Evolutionary conservation across 106 monocot species (phyloP), one percentile per base, ranked within the genome.

Genomic region (Apostasia ramifera): DNA sequence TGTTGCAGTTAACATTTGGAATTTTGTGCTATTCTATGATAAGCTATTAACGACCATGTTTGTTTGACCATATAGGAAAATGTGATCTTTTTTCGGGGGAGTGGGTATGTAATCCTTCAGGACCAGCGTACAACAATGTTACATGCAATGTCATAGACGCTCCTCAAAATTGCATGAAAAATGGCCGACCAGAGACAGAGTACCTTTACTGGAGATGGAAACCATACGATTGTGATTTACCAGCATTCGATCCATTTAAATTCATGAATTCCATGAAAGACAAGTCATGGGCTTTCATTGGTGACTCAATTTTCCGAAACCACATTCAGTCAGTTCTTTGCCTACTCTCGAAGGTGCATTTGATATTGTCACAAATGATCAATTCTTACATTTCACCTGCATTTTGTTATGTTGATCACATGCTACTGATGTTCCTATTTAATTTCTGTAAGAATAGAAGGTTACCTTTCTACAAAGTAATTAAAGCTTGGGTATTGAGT

Each of bases 121-220:
- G 74, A 47, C 82, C 86, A 50, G 40, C 47, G 47, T 86, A 86
- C 82, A 86, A 71, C 49, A 86, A 82, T 53, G 45, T 2, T 6
- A 82, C 56, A 26, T 86, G 86, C 70, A 39, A 11, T 38, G 54
- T 77, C 56, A 77, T 86, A 1, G 74, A 79, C 38, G 38, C 52
- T 8, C 15, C 49, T 64, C 73, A 80, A 47, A 77, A 82, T 62
- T 86, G 86, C 37, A 50, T 80, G 77, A 74, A 48, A n/a, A 82
- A 86, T 53, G 86, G 82, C 8, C 69, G 86, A 3, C 86, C 86
- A 7, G 86, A 86, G 53, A 74, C 46, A 1, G 70, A 66, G 8
- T 86, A 82, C 49, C 80, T 82, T 42, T 68, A 82, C 59, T 86
- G 82, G 82, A 79, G 74, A 54, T 86, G 86, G 86, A 76, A 74